Conservation (phyloP, 2,329 filamentous ascomycete species). For the Cyclaneusma minus region DNA sequence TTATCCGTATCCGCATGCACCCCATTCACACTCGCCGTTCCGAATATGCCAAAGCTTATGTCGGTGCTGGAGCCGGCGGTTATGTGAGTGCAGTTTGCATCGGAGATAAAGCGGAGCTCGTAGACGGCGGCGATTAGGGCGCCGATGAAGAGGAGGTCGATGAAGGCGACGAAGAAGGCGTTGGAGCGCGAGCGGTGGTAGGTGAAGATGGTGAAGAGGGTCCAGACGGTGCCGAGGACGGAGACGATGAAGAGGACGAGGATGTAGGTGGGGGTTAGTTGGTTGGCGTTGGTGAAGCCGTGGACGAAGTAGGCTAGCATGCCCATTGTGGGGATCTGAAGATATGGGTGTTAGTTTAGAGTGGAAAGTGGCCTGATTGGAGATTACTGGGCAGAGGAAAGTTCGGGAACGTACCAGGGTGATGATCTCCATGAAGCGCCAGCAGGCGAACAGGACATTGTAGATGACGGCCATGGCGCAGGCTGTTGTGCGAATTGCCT, state of each 20-base stretch:
- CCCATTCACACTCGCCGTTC: constrained; percentile 33
- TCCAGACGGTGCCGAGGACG: constrained; percentile 46
- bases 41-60: constrained; percentile 45
- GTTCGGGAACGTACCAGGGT: constrained; percentile 35
- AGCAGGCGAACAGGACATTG: constrained; percentile 46
- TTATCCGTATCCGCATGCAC: constrained; percentile 48
- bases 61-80: constrained; percentile 31
- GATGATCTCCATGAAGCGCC: constrained; percentile 45
- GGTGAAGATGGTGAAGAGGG: constrained; percentile 47
- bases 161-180: constrained; percentile 41
- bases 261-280: constrained; percentile 44
- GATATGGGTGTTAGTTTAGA: constrained; percentile 2
- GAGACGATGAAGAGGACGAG: constrained; percentile 54
- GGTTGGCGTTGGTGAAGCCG: constrained; percentile 38
- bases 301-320: constrained; percentile 54
- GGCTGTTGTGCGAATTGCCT: too few species aligned
- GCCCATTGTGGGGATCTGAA: constrained; percentile 46
- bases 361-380: neutral
- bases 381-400: neutral
- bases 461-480: constrained; percentile 37
- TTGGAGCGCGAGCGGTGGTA: constrained; percentile 48
- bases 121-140: constrained; percentile 48
- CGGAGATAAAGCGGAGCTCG: constrained; percentile 39
- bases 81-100: constrained; percentile 53
- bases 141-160: constrained; percentile 47